Evolutionary conservation across 345 rosid genomes (phyloP).

Genomic region (Geranium brycei): DNA sequence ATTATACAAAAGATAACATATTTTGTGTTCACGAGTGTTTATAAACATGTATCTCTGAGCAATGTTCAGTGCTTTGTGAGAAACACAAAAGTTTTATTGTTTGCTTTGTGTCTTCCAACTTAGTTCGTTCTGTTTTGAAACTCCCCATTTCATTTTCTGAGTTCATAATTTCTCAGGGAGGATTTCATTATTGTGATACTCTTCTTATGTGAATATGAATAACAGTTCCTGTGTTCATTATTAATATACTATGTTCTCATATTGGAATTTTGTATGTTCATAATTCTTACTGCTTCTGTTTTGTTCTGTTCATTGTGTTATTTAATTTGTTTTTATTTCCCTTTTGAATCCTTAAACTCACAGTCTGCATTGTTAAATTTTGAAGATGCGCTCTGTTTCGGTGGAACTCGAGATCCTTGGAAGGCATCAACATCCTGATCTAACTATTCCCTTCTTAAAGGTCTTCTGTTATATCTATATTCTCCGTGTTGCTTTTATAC

Average conservation of each 20-base stretch:
- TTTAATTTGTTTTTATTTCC: not conserved
- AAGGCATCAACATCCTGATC: conserved; percentile 80
- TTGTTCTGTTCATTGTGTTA: not conserved
- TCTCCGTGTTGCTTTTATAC: not conserved
- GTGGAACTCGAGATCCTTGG: conserved; percentile 84
- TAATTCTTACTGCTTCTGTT: not conserved
- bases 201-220: not conserved
- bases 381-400: conserved; percentile 71
- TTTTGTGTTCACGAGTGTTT: too few relatives aligned
- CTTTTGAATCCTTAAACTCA: not conserved
- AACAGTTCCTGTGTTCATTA: not conserved
- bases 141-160: not conserved
- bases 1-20: too few relatives aligned
- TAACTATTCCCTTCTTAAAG: conserved; percentile 79
- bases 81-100: too few relatives aligned
- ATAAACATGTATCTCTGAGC: too few relatives aligned
- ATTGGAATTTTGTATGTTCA: not conserved
- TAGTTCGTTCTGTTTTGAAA: not conserved
- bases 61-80: too few relatives aligned
- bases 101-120: not conserved
- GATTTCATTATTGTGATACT: not conserved
- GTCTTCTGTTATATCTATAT: conserved; percentile 15
- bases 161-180: not conserved
- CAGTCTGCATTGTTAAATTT: conserved; percentile 7
- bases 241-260: not conserved